Percentiles rank a stretch among this genome's conserved stretches.
phyloP scores from a whole-genome alignment of 768 basidiomycete genomes.

The Tricholomella constricta region DNA sequence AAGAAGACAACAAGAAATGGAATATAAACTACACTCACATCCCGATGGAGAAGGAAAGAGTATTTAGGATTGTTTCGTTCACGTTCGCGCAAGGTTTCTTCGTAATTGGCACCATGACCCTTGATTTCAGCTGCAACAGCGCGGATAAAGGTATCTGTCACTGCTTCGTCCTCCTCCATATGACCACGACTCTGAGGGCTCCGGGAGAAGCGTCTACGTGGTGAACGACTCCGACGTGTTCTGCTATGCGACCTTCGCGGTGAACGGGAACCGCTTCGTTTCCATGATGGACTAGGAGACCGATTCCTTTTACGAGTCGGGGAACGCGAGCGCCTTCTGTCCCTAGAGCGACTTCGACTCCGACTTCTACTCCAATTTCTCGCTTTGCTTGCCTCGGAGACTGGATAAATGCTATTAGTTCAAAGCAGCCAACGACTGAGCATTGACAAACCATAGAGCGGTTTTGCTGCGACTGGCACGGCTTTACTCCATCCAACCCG shows the following conservation, averaged over 20 bases:
- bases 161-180: constrained; percentile 62
- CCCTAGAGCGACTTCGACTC: constrained; percentile 42
- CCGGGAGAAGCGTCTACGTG: constrained; percentile 47
- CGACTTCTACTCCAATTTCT: constrained; percentile 33
- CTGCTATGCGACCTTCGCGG: constrained; percentile 36
- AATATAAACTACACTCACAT: constrained; percentile 41
- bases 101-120: constrained; percentile 78
- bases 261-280: constrained; percentile 46
- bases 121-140: constrained; percentile 86
- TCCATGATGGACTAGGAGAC: constrained; percentile 53
- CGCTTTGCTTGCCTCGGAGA: constrained; percentile 17
- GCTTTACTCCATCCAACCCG: constrained; percentile 98
- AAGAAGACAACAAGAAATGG: neutral
- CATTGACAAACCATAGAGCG: constrained; percentile 70
- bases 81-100: constrained; percentile 68
- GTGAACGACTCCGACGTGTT: constrained; percentile 47
- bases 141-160: constrained; percentile 83
- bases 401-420: constrained; percentile 5
- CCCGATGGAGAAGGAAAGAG: constrained; percentile 64
- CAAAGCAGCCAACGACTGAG: neutral
- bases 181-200: constrained; percentile 49
- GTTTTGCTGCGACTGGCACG: constrained; percentile 78
- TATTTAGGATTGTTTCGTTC: constrained; percentile 85
- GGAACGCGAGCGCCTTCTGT: constrained; percentile 42
- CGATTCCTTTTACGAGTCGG: constrained; percentile 37